phyloP scores from a whole-genome alignment of 768 basidiomycete genomes.

The Agrocybe praecox region DNA sequence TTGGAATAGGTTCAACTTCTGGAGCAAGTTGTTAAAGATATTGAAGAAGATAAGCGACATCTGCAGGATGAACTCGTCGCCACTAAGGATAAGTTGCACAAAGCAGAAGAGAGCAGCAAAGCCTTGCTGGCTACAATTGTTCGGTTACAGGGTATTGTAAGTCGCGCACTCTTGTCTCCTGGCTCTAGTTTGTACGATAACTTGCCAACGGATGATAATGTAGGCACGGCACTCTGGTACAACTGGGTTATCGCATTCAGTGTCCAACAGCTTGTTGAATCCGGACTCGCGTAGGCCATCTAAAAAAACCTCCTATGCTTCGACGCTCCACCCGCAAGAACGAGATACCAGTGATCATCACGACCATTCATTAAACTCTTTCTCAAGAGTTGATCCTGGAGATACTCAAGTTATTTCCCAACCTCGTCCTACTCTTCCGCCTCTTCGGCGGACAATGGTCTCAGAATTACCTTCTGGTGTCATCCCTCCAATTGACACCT shows the following conservation, averaged over 20 bases:
- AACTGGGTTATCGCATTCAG: conserved; percentile 3
- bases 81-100: conserved; percentile 27
- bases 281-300: conserved; percentile 16
- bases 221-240: conserved; percentile 23
- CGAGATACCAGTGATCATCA: not conserved
- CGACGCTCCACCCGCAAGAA: conserved; percentile 6
- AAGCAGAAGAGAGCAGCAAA: conserved; percentile 28
- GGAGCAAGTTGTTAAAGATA: conserved; percentile 13
- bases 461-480: conserved; percentile 6
- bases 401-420: not conserved
- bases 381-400: conserved; percentile 2
- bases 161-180: too few species aligned
- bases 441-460: conserved; percentile 9
- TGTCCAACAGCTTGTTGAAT: conserved; percentile 9
- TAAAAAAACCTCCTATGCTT: conserved; percentile 13
- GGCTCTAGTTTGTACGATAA: too few species aligned
- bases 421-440: conserved; percentile 6
- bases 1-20: conserved; percentile 23
- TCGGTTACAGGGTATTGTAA: conserved; percentile 29
- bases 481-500: conserved; percentile 9
- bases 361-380: not conserved
- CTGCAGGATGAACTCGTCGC: conserved; percentile 23
- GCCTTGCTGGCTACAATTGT: conserved; percentile 26
- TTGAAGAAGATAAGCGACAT: conserved; percentile 22
- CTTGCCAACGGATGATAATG: not conserved